Evolutionary conservation across 2,329 filamentous ascomycete species (phyloP).

Genomic region (Sclerotinia nivalis): DNA sequence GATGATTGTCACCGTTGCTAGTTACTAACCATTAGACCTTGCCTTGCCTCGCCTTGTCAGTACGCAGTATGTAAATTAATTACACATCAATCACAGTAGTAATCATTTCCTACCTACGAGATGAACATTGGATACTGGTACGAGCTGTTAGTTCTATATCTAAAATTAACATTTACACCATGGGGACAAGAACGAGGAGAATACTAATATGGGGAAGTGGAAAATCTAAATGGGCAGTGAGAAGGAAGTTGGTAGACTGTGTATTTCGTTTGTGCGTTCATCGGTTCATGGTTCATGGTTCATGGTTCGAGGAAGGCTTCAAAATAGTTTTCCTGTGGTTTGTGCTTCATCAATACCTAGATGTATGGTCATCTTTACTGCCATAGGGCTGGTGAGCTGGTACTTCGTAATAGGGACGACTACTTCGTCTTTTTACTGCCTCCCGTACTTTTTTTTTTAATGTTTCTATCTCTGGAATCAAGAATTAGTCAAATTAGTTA

Average conservation of each 20-base stretch:
- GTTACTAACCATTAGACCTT: not conserved
- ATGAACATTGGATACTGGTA: not conserved
- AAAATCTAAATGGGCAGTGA: not conserved
- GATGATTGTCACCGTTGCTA: not conserved
- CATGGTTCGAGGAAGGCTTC: constrained; percentile 11
- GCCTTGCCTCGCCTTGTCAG: not conserved
- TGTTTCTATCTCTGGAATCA: constrained; percentile 19
- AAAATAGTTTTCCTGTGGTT: constrained; percentile 11
- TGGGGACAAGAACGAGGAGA: constrained; percentile 7
- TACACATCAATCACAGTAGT: constrained; percentile 3
- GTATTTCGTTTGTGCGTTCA: not conserved
- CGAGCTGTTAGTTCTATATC: not conserved
- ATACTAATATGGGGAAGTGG: constrained; percentile 10
- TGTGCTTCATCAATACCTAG: constrained; percentile 4
- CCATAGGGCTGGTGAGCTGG: constrained; percentile 17
- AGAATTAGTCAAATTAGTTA: not conserved
- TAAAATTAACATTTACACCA: constrained; percentile 8
- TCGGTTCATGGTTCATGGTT: constrained; percentile 10
- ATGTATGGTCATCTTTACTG: constrained; percentile 6
- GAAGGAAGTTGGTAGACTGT: not conserved
- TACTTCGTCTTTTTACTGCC: not conserved
- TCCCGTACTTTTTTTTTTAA: not conserved
- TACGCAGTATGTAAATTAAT: not conserved
- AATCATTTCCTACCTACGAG: not conserved
- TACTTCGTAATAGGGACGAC: not conserved